A percentile compares a stretch with the other conserved stretches of the same genome.
Conservation (phyloP, 2,329 filamentous ascomycete species). For the Aspergillus spinulosporus region DNA sequence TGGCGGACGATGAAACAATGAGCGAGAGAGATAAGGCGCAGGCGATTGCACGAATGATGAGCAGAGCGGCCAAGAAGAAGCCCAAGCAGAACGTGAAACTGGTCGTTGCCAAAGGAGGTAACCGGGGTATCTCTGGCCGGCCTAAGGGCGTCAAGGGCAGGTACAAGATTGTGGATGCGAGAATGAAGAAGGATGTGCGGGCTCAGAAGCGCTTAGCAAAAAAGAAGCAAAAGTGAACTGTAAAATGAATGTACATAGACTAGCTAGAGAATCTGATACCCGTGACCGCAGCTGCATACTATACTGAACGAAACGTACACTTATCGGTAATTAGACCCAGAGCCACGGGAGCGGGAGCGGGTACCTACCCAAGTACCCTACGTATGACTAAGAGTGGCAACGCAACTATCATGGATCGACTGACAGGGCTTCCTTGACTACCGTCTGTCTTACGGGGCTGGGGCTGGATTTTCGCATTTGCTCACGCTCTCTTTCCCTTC, state of each 20-base stretch:
- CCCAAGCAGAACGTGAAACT: constrained; percentile 79
- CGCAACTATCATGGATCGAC: constrained; percentile 20
- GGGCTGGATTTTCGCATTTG: constrained; percentile 2
- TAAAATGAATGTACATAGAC: constrained; percentile 1
- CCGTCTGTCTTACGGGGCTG: constrained; percentile 2
- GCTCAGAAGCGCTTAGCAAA: constrained; percentile 80
- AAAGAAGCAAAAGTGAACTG: constrained; percentile 58
- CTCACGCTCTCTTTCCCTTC: constrained; percentile 14
- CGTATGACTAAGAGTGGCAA: constrained; percentile 10
- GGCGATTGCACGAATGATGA: constrained; percentile 77
- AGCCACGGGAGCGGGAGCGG: constrained; percentile 8
- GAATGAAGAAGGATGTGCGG: constrained; percentile 94
- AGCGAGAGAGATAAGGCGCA: constrained; percentile 95
- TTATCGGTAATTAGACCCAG: background rate
- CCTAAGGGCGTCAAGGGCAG: constrained; percentile 91
- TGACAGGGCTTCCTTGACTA: constrained; percentile 9
- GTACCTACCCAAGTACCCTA: too few relatives aligned
- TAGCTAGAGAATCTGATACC: constrained; percentile 14
- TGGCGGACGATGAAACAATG: constrained; percentile 86
- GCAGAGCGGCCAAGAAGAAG: constrained; percentile 81
- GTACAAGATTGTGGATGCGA: constrained; percentile 94
- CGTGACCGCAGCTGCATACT: background rate
- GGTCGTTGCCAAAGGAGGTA: constrained; percentile 81
- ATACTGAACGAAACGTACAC: background rate
- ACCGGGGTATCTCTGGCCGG: constrained; percentile 80